Conservation (phyloP, 208 protist genomes). For the Wallacemonas collosoma region DNA sequence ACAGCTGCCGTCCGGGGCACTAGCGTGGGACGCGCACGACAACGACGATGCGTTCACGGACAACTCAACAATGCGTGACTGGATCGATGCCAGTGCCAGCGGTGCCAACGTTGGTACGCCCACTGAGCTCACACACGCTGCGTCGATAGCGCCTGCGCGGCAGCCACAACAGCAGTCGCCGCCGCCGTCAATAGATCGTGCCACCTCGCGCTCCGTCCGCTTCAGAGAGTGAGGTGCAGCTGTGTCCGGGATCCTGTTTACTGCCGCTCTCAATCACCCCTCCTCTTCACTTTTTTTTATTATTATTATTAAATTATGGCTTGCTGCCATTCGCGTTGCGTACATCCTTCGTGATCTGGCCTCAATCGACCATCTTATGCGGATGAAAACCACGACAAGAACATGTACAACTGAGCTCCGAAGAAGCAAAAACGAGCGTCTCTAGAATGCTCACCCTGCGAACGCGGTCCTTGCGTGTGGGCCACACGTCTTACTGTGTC, state of each 20-base stretch:
- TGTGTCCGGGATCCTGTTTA: too few relatives aligned
- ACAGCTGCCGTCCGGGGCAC: slow-evolving; percentile 9
- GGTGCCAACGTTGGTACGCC: background rate
- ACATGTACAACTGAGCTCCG: too few relatives aligned
- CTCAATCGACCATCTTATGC: too few relatives aligned
- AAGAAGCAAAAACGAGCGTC: too few relatives aligned
- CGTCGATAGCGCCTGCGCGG: background rate
- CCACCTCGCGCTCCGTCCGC: slow-evolving; percentile 9
- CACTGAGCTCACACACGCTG: background rate
- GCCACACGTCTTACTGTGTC: too few relatives aligned
- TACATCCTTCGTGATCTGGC: background rate
- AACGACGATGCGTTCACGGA: slow-evolving; percentile 12
- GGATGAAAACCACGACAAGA: too few relatives aligned
- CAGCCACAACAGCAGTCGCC: background rate
- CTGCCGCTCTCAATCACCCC: background rate
- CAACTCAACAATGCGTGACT: slow-evolving; percentile 5
- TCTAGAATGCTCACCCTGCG: too few relatives aligned
- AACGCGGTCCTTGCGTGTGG: too few relatives aligned
- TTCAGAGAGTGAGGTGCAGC: background rate
- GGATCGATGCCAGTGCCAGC: background rate
- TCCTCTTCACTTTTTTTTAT: slow-evolving; percentile 16
- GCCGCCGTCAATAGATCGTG: background rate
- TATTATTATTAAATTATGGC: background rate
- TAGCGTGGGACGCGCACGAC: slow-evolving; percentile 14
- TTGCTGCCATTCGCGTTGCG: slow-evolving; percentile 5